Conservation (phyloP, 345 rosid genomes). For the Sapria himalayana region DNA sequence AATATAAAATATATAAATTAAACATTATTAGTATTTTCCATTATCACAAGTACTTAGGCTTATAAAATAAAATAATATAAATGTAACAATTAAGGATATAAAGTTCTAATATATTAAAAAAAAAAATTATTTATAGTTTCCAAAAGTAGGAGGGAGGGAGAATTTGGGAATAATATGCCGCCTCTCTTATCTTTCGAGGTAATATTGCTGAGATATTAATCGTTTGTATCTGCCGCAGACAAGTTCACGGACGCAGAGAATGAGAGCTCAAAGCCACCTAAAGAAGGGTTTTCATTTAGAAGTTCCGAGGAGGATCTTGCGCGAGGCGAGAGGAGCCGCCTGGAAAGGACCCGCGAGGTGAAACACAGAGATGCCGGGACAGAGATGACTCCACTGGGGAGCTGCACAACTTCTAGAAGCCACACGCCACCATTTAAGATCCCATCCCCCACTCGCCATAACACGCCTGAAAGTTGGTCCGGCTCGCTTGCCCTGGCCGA, state of each 20-base stretch:
- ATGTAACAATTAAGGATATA: too few species aligned
- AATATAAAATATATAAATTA: too few species aligned
- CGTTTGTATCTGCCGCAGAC: too few species aligned
- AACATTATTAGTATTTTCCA: too few species aligned
- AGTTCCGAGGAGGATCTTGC: constrained; percentile 26
- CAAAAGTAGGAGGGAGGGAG: too few species aligned
- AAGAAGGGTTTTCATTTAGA: constrained; percentile 59
- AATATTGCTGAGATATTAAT: too few species aligned
- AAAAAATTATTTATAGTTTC: too few species aligned
- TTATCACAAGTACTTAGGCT: too few species aligned
- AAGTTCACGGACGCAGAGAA: constrained; percentile 57
- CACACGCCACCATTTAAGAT: constrained; percentile 56
- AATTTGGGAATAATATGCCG: too few species aligned
- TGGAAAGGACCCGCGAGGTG: constrained; percentile 21
- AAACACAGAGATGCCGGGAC: constrained; percentile 68
- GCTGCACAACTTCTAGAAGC: constrained; percentile 68
- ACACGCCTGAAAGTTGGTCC: constrained; percentile 75
- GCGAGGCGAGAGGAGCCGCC: constrained; percentile 28
- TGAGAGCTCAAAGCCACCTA: constrained; percentile 30
- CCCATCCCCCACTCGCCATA: constrained; percentile 74
- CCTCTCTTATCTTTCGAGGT: too few species aligned
- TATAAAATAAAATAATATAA: too few species aligned
- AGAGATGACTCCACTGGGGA: constrained; percentile 83
- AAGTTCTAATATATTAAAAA: too few species aligned
- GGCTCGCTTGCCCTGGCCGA: constrained; percentile 41